Percentiles rank a stretch among this genome's conserved stretches.
Evolutionary conservation across 495 filamentous ascomycete species (phyloP).

Genomic region (Glutinoglossum americanum): DNA sequence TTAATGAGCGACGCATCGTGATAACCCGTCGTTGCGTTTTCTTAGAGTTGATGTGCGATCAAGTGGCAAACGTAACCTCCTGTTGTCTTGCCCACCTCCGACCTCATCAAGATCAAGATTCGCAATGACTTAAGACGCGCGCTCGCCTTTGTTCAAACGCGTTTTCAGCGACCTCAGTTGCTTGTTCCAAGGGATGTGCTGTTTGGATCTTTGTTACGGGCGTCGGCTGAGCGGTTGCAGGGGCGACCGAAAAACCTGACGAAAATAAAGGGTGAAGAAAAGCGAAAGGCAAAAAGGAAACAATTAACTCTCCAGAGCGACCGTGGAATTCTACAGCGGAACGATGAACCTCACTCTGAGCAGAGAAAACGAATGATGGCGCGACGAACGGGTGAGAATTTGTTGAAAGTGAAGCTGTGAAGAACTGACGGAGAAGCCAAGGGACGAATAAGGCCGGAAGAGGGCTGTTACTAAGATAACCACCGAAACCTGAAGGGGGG

Average conservation of each 20-base stretch:
- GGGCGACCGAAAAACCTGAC: background rate
- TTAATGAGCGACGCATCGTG: background rate
- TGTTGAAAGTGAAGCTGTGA: background rate
- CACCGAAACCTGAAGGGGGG: too few relatives aligned
- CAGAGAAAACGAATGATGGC: background rate
- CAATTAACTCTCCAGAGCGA: background rate
- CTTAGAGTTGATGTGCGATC: constrained; percentile 1
- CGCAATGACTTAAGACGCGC: background rate
- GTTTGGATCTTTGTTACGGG: too few relatives aligned
- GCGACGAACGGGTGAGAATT: background rate
- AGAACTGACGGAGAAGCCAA: background rate
- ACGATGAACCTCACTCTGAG: background rate
- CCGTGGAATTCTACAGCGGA: background rate
- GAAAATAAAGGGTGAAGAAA: background rate
- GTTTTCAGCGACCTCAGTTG: background rate
- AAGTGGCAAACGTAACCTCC: background rate
- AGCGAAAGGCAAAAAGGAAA: background rate
- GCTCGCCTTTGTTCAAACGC: background rate
- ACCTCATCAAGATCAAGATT: background rate
- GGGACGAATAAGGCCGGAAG: background rate
- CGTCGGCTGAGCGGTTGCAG: background rate
- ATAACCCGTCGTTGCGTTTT: background rate
- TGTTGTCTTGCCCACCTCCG: background rate
- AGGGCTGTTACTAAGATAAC: background rate
- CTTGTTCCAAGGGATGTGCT: too few relatives aligned